These are phyloP conservation scores for Fusarium paranaense DNA, from an alignment of 2,329 filamentous ascomycete genomes.

Conservation along the genomic window DNA sequence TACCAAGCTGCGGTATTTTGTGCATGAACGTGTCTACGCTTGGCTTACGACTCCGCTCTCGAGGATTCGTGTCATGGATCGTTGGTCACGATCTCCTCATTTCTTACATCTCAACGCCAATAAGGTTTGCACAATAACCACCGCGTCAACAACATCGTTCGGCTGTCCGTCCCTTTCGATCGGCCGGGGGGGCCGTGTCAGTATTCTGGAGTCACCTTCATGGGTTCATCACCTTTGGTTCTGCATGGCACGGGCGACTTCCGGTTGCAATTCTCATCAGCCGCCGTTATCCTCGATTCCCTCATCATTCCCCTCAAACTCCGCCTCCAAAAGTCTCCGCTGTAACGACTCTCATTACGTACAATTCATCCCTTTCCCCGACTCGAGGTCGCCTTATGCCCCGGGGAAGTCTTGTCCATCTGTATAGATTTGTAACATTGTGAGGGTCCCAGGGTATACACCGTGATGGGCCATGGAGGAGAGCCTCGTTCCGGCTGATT, in stretches of 20 bases:
- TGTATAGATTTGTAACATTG: neutral
- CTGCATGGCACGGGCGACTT: slow-evolving; percentile 3
- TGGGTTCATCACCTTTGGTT: neutral
- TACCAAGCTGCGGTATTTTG: slow-evolving; percentile 38
- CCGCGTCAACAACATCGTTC: slow-evolving; percentile 1
- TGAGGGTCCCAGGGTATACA: neutral
- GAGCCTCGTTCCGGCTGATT: slow-evolving; percentile 1
- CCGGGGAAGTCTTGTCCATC: neutral
- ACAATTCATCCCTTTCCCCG: slow-evolving; percentile 13
- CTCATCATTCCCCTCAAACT: slow-evolving; percentile 3
- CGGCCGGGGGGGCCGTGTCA: neutral
- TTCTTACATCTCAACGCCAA: slow-evolving; percentile 24
- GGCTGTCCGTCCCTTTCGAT: neutral
- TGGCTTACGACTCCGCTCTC: slow-evolving; percentile 31
- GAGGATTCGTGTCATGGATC: slow-evolving; percentile 23
- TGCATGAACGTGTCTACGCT: slow-evolving; percentile 30
- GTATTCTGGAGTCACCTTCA: neutral
- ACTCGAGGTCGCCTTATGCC: neutral
- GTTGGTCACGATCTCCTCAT: slow-evolving; percentile 38
- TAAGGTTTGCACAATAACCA: slow-evolving; percentile 9
- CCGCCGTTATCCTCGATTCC: slow-evolving; percentile 29
- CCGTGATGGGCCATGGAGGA: neutral
- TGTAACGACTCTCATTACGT: slow-evolving; percentile 18
- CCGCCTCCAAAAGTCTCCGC: slow-evolving; percentile 17
- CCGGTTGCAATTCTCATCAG: neutral